Base-by-base conservation (phyloP, 352 stramenopile species). In the Phytophthora palmivora region DNA sequence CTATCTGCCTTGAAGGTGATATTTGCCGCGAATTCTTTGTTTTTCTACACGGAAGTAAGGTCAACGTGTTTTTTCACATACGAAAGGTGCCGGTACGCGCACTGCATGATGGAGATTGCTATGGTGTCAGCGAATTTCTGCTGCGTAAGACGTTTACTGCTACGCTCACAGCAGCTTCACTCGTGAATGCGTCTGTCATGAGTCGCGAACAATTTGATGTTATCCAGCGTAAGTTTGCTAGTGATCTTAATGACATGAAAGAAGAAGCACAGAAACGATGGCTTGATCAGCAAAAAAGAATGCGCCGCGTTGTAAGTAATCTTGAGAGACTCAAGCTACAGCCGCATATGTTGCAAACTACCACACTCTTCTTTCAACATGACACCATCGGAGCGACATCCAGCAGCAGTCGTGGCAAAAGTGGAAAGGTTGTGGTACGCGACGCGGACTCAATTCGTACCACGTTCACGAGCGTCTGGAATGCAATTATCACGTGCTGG, bases 51-150 rank as follows among this genome's bases (percentile, higher is more conserved):
- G 81, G 79, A 14, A 72, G 63, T 45, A 79, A 80, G 41, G 67
- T 89, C 16, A 89, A 92, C 46, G 43, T 87, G 12, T 92, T 88
- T 46, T 76, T 70, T 6, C 73, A 81, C 28, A 65, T 67, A 0
- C 67, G 70, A 12, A 76, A 63, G 6, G 72, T 84, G 2, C 84
- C 78, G 0, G 67, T 89, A 34, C 78, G 78, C 4, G 82, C 82
- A 0, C 62, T 91, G 9, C 69, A 87, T n/a, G 71, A 78, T 19
- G 82, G 77, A 8, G 77, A 89, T 22, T 89, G 78, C 51, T 92
- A 92, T 21, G 84, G 86, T 6, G 82, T 88, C 2, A 84, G 60
- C 47, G 84, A 91, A 44, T 92, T 94, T 44, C 39, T 94, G 14
- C 48, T 91, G 2, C 72, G 71, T 18, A 67, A 62, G 2, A n/a